phyloP scores from a whole-genome alignment of 2,329 filamentous ascomycete genomes.

The Verticillium isaacii region DNA sequence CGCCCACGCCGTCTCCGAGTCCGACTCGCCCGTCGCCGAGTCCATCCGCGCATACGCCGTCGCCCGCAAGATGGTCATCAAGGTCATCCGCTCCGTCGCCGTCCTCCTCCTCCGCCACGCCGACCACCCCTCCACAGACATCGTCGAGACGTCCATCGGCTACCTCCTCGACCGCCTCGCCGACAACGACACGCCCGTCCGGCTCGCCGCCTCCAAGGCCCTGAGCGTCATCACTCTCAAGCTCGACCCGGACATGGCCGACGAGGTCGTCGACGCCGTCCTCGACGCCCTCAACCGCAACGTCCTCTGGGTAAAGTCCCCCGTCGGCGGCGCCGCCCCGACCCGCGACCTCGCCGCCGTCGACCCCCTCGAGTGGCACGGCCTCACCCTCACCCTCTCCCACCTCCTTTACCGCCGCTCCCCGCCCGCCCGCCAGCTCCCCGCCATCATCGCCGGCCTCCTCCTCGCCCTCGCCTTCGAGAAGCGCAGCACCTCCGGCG shows the following conservation, averaged over 20 bases:
- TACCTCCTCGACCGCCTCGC: constrained; percentile 72
- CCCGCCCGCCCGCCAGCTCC: constrained; percentile 64
- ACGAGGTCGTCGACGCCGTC: constrained; percentile 82
- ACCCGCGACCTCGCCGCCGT: constrained; percentile 66
- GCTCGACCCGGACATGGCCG: constrained; percentile 73
- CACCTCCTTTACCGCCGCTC: constrained; percentile 84
- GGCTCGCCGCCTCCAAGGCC: constrained; percentile 87
- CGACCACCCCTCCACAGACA: constrained; percentile 34
- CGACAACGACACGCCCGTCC: constrained; percentile 87
- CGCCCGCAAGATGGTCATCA: constrained; percentile 77
- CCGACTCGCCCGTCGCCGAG: constrained; percentile 42
- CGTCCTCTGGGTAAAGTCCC: constrained; percentile 45
- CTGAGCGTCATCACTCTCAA: constrained; percentile 82
- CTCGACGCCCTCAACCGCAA: constrained; percentile 63
- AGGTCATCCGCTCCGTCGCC: constrained; percentile 72
- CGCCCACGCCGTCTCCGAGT: constrained; percentile 51
- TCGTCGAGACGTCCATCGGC: constrained; percentile 78
- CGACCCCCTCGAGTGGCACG: constrained; percentile 85
- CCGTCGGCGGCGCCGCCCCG: constrained; percentile 24
- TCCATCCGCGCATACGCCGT: constrained; percentile 67
- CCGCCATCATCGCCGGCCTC: constrained; percentile 71
- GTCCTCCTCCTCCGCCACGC: constrained; percentile 57
- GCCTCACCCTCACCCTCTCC: constrained; percentile 79
- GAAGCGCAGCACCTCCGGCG: constrained; percentile 79
- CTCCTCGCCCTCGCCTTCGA: constrained; percentile 82